Evolutionary conservation across 345 rosid genomes (phyloP).

Genomic region (Eutrema yunnanense): DNA sequence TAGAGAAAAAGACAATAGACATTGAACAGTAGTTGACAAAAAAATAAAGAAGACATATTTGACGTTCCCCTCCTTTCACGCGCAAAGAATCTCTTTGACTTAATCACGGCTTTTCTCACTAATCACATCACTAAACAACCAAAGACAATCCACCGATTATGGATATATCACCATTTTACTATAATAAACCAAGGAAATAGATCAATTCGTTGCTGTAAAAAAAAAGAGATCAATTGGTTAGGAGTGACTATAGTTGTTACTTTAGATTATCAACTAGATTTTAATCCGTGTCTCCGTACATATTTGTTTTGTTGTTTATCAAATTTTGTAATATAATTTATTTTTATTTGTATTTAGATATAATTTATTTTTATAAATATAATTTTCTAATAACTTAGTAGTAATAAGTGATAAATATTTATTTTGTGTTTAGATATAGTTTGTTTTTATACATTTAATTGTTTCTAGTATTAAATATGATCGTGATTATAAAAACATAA

Average conservation of each 20-base stretch:
- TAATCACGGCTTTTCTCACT: not conserved
- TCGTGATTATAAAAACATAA: too few species aligned
- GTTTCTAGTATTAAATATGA: too few species aligned
- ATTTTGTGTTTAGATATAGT: too few species aligned
- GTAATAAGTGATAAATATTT: too few species aligned
- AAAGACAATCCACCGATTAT: not conserved
- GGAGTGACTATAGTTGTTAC: not conserved
- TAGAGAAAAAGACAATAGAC: not conserved
- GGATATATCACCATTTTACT: not conserved
- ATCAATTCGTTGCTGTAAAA: too few species aligned
- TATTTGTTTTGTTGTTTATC: too few species aligned
- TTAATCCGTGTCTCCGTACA: not conserved
- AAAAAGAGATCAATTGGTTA: not conserved
- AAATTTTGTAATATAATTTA: too few species aligned
- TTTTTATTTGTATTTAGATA: too few species aligned
- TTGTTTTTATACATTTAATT: too few species aligned
- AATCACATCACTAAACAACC: conserved; percentile 13
- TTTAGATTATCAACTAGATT: not conserved
- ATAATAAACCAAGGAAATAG: not conserved
- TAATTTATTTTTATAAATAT: too few species aligned
- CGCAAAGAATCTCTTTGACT: conserved; percentile 25
- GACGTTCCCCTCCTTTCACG: conserved; percentile 26
- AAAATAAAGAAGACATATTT: not conserved
- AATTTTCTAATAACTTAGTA: too few species aligned
- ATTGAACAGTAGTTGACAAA: not conserved